phyloP scores from a whole-genome alignment of 129 eudicot genomes.

The Tagetes patula region DNA sequence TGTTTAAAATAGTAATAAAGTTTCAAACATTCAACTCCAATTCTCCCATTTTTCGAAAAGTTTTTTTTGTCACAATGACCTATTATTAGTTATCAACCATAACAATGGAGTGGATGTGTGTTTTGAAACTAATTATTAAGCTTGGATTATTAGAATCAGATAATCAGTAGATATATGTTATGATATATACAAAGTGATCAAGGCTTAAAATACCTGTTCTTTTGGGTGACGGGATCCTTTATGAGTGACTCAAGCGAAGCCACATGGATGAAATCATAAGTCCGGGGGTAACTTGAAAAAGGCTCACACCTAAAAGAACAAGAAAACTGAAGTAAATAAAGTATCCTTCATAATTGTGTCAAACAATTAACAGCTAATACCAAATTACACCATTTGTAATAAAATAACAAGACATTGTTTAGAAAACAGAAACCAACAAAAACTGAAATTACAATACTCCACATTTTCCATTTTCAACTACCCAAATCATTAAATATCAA shows the following conservation, averaged over 20 bases:
- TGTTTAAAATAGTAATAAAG: not conserved
- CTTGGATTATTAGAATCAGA: not conserved
- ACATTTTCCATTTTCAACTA: not conserved
- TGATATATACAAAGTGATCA: not conserved
- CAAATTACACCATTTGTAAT: not conserved
- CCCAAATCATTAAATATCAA: not conserved
- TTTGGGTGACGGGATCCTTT: conserved; percentile 61
- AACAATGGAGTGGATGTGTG: not conserved
- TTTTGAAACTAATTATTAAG: not conserved
- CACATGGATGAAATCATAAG: conserved; percentile 81
- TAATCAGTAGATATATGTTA: not conserved
- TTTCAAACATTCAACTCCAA: not conserved
- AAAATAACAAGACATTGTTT: not conserved
- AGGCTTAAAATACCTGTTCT: conserved; percentile 50
- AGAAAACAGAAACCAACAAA: conserved; percentile 6
- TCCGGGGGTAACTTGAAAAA: conserved; percentile 93
- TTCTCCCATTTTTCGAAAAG: not conserved
- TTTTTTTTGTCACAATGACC: not conserved
- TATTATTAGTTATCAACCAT: not conserved
- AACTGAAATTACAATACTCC: not conserved
- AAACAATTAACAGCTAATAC: conserved; percentile 2
- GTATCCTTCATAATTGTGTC: not conserved
- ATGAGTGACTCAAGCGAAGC: conserved; percentile 64
- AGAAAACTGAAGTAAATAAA: conserved; percentile 4
- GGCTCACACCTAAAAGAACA: conserved; percentile 79